These are phyloP conservation scores for Pleurostoma richardsiae DNA, from an alignment of 2,329 filamentous ascomycete genomes.

Conservation along the genomic window DNA sequence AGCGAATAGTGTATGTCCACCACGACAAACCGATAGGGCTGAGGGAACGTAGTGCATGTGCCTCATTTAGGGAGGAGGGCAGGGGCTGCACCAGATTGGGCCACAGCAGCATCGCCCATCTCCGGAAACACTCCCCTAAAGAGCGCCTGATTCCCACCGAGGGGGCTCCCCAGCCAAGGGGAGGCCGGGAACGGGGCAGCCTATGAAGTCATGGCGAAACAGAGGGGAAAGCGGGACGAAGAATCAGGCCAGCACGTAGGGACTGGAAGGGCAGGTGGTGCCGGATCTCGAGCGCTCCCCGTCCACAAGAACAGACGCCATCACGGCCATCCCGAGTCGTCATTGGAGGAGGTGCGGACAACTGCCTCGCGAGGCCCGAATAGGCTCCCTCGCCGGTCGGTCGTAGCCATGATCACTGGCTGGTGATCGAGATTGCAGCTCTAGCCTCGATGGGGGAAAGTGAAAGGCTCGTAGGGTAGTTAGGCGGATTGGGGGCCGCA, in stretches of 20 bases:
- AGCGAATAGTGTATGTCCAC: too few species aligned
- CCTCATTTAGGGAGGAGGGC: not conserved
- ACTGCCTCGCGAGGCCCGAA: not conserved
- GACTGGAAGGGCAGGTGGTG: too few species aligned
- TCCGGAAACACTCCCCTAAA: not conserved
- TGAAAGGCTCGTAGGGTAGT: not conserved
- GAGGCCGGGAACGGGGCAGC: not conserved
- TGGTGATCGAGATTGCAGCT: not conserved
- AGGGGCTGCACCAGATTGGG: not conserved
- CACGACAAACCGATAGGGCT: too few species aligned
- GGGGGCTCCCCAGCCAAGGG: not conserved
- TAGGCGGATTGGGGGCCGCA: not conserved
- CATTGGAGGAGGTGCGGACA: not conserved
- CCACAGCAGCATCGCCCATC: not conserved
- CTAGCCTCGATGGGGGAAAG: not conserved
- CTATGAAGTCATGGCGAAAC: not conserved
- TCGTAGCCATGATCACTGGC: not conserved
- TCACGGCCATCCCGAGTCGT: not conserved
- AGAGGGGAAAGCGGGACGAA: too few species aligned
- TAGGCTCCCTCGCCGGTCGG: not conserved
- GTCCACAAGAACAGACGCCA: not conserved
- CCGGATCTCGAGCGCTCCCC: too few species aligned
- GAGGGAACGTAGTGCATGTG: not conserved
- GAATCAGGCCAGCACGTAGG: too few species aligned
- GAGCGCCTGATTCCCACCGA: not conserved